Base-by-base conservation (phyloP, 352 stramenopile species). In the Blastocystis sp. region DNA sequence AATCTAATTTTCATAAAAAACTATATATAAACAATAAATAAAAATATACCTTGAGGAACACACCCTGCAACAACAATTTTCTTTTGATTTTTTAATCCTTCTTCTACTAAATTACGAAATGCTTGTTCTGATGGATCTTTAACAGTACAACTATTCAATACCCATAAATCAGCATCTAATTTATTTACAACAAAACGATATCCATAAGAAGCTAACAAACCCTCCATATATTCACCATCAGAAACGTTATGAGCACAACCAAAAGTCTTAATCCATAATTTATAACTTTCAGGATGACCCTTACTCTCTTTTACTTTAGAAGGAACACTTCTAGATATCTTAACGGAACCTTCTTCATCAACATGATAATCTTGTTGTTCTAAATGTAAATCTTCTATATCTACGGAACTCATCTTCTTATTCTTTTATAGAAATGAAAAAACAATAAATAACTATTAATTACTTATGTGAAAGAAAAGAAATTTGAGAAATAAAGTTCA, bases 221-320 rank as follows among this genome's bases (percentile, higher is more conserved):
- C 82, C 55, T 81, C 72, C 82, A 92, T 92, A 71, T 92, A 92
- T 69, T 92, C 82, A 47, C 75, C 81, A 70, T 92, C 82, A 64
- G 73, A 83, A 47, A 88, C 77, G 46, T 92, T 92, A 73, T 92
- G 82, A 45, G 79, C 80, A 65, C 82, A 92, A 45, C 82, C 82
- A 64, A 84, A 92, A 27, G 80, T 91, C 58, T 82, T 82, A 21
- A 84, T 73, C 77, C 73, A 71, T 16, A 71, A 24, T n/a, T 48
- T 39, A 35, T 62, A 44, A 31, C 32, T 9, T 44, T 62, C 52
- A 16, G 52, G 52, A 37, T n/a, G n/a, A n/a, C n/a, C n/a, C n/a
- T n/a, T n/a, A n/a, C n/a, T n/a, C n/a, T n/a, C n/a, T n/a, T n/a
- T n/a, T n/a, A n/a, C n/a, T n/a, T n/a, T n/a, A n/a, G n/a, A n/a